Evolutionary conservation across 73 alveolate species (phyloP).

Genomic region (Tetrahymena borealis): DNA sequence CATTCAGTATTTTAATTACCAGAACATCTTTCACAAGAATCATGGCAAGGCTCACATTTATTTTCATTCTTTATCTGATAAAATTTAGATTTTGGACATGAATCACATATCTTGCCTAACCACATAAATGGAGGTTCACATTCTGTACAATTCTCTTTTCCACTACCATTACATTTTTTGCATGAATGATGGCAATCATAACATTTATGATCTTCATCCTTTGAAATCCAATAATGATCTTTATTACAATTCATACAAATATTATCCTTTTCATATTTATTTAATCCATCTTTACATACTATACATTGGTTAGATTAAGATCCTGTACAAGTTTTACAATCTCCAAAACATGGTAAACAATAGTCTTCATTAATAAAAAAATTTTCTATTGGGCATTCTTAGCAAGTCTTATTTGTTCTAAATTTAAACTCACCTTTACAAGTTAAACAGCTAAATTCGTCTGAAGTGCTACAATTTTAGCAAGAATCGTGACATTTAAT

Average conservation of each 20-base stretch:
- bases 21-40: background rate
- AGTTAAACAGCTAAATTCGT: background rate
- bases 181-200: background rate
- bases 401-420: background rate
- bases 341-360: background rate
- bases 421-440: background rate
- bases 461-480: background rate
- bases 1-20: background rate
- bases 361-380: background rate
- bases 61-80: background rate
- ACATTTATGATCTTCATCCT: background rate
- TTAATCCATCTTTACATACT: background rate
- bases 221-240: background rate
- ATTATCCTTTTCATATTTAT: background rate
- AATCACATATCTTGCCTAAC: background rate
- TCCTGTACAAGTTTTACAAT: background rate
- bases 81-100: background rate
- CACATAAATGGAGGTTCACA: background rate
- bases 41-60: background rate
- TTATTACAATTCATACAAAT: background rate
- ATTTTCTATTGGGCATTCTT: background rate
- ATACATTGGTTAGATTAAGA: background rate
- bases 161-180: background rate
- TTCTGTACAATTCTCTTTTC: background rate
- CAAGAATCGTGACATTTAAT: background rate